Conservation (phyloP, 2,329 filamentous ascomycete genomes). For the Colletotrichum sp. region DNA sequence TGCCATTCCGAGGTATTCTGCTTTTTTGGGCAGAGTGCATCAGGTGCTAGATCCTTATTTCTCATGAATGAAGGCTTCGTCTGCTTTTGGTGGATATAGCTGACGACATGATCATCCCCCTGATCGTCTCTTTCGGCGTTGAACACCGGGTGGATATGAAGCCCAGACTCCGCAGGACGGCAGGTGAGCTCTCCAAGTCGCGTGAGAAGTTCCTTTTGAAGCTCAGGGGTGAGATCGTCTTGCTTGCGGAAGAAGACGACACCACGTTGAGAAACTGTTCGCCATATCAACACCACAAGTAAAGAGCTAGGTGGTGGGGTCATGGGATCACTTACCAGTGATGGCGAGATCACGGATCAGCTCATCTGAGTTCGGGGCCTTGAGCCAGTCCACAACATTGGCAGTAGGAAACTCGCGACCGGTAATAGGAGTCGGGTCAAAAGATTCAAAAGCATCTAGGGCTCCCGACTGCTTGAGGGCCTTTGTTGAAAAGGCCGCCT, state of each 20-base stretch:
- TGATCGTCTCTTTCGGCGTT: constrained; percentile 58
- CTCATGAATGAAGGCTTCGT: constrained; percentile 40
- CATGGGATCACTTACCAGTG: constrained; percentile 46
- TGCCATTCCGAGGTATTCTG: constrained; percentile 37
- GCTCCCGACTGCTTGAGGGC: constrained; percentile 48
- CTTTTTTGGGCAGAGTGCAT: constrained; percentile 32
- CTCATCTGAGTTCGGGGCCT: constrained; percentile 59
- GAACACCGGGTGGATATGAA: constrained; percentile 65
- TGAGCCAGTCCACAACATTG: constrained; percentile 59
- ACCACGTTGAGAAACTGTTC: constrained; percentile 61
- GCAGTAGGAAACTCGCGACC: constrained; percentile 57
- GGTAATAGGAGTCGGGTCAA: constrained; percentile 60
- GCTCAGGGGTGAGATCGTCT: constrained; percentile 57
- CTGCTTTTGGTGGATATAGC: constrained; percentile 58
- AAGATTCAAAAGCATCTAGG: constrained; percentile 50
- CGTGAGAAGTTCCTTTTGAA: constrained; percentile 63
- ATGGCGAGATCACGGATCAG: constrained; percentile 64
- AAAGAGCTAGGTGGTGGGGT: too few relatives aligned
- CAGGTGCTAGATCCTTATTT: constrained; percentile 33
- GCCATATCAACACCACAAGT: background rate
- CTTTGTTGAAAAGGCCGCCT: constrained; percentile 19
- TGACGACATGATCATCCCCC: constrained; percentile 57
- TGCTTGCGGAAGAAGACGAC: constrained; percentile 70
- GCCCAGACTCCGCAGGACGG: constrained; percentile 57
- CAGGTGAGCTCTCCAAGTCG: constrained; percentile 63